Evolutionary conservation across 2,329 filamentous ascomycete genomes (phyloP).

Genomic region (Macroventuria anomochaeta): DNA sequence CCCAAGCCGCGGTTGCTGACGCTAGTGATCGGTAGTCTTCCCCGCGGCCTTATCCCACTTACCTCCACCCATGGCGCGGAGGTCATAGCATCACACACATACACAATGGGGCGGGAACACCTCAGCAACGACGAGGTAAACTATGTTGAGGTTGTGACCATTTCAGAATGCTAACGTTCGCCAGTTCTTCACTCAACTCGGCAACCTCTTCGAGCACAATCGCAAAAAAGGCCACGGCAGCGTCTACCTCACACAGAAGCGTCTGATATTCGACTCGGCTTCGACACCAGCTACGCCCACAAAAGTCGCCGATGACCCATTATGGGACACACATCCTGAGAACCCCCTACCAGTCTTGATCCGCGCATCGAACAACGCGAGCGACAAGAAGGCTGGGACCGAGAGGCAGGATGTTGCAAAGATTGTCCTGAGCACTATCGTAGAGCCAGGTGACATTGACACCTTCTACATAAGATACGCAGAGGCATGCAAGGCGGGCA

Average conservation of each 20-base stretch:
- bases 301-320: constrained; percentile 57
- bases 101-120: constrained; percentile 58
- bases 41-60: constrained; percentile 27
- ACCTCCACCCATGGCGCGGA: constrained; percentile 29
- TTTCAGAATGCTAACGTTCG: constrained; percentile 1
- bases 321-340: constrained; percentile 66
- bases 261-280: constrained; percentile 57
- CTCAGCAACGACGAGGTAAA: constrained; percentile 70
- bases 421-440: constrained; percentile 82
- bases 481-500: constrained; percentile 87
- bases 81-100: constrained; percentile 27
- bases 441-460: constrained; percentile 77
- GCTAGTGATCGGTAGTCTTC: constrained; percentile 17
- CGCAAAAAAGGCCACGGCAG: constrained; percentile 75
- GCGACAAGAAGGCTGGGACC: constrained; percentile 54
- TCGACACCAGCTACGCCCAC: constrained; percentile 42
- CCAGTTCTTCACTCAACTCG: constrained; percentile 76
- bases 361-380: constrained; percentile 79
- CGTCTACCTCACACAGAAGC: constrained; percentile 78
- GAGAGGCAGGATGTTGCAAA: constrained; percentile 59
- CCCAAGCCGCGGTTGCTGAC: constrained; percentile 5
- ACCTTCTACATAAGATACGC: constrained; percentile 85
- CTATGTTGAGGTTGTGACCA: no score
- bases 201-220: constrained; percentile 70
- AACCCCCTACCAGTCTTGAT: constrained; percentile 76